phyloP scores from a whole-genome alignment of 768 basidiomycete species.

The Boletus sp. region DNA sequence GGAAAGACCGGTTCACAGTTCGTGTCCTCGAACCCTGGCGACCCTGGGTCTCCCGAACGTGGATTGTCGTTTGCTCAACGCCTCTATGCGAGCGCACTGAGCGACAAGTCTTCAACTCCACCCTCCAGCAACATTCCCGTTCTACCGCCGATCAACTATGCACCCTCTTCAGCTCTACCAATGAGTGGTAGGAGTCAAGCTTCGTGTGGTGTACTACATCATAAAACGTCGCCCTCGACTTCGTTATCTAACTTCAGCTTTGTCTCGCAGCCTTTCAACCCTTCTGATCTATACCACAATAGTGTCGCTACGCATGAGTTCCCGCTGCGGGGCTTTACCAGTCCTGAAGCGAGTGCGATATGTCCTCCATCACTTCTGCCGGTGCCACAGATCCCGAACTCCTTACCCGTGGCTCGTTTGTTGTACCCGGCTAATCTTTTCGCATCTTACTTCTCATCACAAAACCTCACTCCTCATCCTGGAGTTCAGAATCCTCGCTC shows the following conservation, averaged over 20 bases:
- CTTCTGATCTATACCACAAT: conserved; percentile 18
- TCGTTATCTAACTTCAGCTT: background rate
- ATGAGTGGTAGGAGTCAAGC: background rate
- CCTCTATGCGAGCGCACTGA: conserved; percentile 41
- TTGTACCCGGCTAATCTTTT: background rate
- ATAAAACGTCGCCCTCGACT: conserved; percentile 4
- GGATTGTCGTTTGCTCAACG: conserved; percentile 39
- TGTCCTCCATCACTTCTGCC: conserved; percentile 3
- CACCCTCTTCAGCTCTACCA: background rate
- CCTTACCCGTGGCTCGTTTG: background rate
- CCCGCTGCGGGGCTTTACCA: background rate
- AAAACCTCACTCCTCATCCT: background rate
- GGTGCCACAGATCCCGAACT: background rate
- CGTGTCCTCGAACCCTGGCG: background rate
- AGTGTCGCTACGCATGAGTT: conserved; percentile 9
- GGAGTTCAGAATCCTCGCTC: background rate
- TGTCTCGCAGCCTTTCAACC: conserved; percentile 1
- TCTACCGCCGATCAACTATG: conserved; percentile 1
- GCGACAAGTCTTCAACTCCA: conserved; percentile 11
- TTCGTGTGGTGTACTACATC: background rate
- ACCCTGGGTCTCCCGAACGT: conserved; percentile 5
- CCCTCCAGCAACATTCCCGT: conserved; percentile 4
- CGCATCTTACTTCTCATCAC: background rate
- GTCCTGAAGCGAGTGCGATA: background rate
- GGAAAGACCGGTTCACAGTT: background rate